A percentile compares a stretch with the other conserved stretches of the same genome.
These are phyloP conservation scores for Leucoagaricus sp. DNA, from an alignment of 1,284 basidiomycete species.

Conservation along the genomic window DNA sequence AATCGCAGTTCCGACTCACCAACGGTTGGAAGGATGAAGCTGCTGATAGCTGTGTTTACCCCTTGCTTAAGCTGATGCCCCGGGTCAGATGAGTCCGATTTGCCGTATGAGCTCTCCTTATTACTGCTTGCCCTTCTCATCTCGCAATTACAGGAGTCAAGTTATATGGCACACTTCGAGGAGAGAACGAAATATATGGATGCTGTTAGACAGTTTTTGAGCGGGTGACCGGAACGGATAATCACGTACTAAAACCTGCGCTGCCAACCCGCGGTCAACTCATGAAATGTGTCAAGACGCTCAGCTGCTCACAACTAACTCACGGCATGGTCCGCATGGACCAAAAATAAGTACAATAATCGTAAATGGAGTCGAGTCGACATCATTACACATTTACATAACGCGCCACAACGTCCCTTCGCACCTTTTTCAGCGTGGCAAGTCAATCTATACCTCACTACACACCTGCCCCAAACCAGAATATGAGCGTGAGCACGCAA, in stretches of 20 bases:
- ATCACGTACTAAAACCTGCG: background rate
- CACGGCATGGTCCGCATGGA: too few species aligned
- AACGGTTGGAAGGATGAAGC: conserved; percentile 20
- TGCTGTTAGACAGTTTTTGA: conserved; percentile 7
- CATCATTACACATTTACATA: too few species aligned
- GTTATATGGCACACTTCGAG: conserved; percentile 19
- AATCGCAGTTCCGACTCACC: conserved; percentile 20
- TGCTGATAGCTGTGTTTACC: conserved; percentile 20
- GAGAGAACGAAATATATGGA: conserved; percentile 15
- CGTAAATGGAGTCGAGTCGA: too few species aligned
- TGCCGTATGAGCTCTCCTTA: background rate
- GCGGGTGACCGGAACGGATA: background rate
- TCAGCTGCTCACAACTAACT: too few species aligned
- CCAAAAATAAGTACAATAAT: too few species aligned
- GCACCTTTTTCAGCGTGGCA: too few species aligned
- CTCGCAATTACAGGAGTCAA: conserved; percentile 12
- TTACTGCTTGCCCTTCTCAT: too few species aligned
- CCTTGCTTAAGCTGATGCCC: conserved; percentile 20
- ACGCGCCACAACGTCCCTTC: too few species aligned
- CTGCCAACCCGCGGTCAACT: background rate
- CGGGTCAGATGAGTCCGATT: conserved; percentile 22
- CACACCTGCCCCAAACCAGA: too few species aligned
- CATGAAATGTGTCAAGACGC: too few species aligned
- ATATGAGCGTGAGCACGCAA: too few species aligned
- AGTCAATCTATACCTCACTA: too few species aligned